Conservation (phyloP, 768 basidiomycete species). For the Sarcodon aspratus region DNA sequence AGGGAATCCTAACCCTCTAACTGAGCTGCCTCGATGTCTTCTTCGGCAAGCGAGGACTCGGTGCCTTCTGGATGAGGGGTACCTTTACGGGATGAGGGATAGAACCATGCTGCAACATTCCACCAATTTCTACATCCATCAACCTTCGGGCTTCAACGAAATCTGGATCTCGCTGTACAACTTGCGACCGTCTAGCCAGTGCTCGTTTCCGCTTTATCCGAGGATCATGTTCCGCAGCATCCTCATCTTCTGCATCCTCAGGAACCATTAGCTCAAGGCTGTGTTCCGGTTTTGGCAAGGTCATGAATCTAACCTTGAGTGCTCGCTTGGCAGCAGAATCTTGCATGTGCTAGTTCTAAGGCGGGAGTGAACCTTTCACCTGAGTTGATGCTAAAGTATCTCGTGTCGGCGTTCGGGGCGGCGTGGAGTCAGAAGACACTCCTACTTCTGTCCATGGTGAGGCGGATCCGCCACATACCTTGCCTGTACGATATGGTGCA, state of each 20-base stretch:
- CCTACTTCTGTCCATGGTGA: conserved; percentile 1
- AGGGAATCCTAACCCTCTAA: conserved; percentile 71
- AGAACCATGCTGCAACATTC: conserved; percentile 79
- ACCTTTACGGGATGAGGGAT: conserved; percentile 79
- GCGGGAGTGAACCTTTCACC: conserved; percentile 49
- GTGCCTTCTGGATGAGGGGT: conserved; percentile 67
- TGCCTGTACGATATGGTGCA: no score
- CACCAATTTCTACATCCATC: conserved; percentile 68
- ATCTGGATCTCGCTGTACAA: conserved; percentile 34
- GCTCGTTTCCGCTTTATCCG: conserved; percentile 46
- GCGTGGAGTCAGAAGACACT: conserved; percentile 38
- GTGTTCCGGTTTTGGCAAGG: conserved; percentile 87
- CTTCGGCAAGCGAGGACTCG: conserved; percentile 65
- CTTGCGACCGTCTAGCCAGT: conserved; percentile 72
- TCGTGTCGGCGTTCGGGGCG: conserved; percentile 87
- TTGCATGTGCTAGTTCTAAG: conserved; percentile 55
- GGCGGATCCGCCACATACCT: no score
- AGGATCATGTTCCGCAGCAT: conserved; percentile 88
- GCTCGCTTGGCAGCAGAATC: conserved; percentile 58
- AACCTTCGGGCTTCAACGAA: conserved; percentile 43
- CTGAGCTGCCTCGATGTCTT: conserved; percentile 67
- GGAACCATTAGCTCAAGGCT: conserved; percentile 93
- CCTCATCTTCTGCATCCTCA: conserved; percentile 63
- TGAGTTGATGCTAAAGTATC: conserved; percentile 84
- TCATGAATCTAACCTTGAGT: conserved; percentile 71